Base-by-base conservation (phyloP, 148 eudicot species). In the Nepenthes gracilis region DNA sequence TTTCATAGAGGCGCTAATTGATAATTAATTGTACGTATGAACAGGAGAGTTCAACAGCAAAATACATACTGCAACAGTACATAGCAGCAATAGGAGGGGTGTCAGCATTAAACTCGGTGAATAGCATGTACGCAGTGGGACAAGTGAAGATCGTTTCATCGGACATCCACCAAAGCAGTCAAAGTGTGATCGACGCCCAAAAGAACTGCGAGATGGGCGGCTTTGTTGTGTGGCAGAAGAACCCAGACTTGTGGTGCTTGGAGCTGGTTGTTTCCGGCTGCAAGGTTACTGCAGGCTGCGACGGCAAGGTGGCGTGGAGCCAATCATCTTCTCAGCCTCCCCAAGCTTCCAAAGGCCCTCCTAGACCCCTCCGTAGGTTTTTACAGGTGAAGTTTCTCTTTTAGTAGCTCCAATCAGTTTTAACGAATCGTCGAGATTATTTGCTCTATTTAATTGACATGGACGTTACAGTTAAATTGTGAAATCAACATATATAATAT, bases 221-320 rank as follows among this genome's bases (percentile, higher is more conserved):
- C 8, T 92, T 92, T 64, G 90, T 88, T 57, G 34, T 92, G 62
- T 92, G 97, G 97, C 90, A 86, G 52, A 92, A 88, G 47, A 72
- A 79, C 63, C 90, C 96, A 0, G 96, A 92, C 67, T 74, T 88
- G 47, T 92, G 97, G 97, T 83, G 85, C 10, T 66, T 88, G 64
- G 97, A 92, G 69, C 64, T 92, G 64, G 84, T 92, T 64, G 88
- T 88, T 72, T 83, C 94, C 0, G 94, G 88, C 0, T 85, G 72
- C 34, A 92, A 92, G 75, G 80, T 92, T n/a, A 85, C 88, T 74
- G 97, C 96, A 23, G 97, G 97, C 0, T 85, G 96, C 59, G 94
- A 88, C 66, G 97, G 97, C 7, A 82, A 88, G 70, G 90, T 92
- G 64, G 96, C 97, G 15, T 92, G 97, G 97, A 71, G 97, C 47